Evolutionary conservation across 2,329 filamentous ascomycete genomes (phyloP).

Genomic region (Trematosphaeria pertusa): DNA sequence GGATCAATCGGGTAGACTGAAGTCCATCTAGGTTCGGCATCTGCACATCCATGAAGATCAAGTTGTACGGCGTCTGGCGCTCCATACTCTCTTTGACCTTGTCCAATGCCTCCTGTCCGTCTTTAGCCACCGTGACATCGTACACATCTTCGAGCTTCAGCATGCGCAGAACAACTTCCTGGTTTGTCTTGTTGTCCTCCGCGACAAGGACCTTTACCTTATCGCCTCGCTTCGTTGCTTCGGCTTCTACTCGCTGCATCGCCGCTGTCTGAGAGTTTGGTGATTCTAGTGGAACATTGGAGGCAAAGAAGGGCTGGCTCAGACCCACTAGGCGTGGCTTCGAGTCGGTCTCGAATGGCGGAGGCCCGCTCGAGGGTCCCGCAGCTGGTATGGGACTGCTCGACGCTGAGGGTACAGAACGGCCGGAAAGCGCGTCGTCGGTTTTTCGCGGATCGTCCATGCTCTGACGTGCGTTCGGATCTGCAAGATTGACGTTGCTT

Average conservation of each 20-base stretch:
- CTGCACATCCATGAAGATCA: conserved; percentile 95
- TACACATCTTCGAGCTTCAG: conserved; percentile 80
- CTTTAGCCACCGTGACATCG: conserved; percentile 84
- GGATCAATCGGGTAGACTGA: conserved; percentile 83
- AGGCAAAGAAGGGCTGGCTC: conserved; percentile 80
- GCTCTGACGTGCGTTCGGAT: conserved; percentile 32
- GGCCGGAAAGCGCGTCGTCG: conserved; percentile 41
- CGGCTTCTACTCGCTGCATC: conserved; percentile 69
- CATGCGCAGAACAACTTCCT: conserved; percentile 64
- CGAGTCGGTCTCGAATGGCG: conserved; percentile 64
- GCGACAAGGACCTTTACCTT: conserved; percentile 85
- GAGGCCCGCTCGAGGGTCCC: conserved; percentile 30
- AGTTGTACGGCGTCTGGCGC: conserved; percentile 73
- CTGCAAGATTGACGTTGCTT: conserved; percentile 35
- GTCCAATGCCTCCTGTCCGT: conserved; percentile 81
- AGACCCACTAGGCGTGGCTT: conserved; percentile 83
- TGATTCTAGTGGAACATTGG: conserved; percentile 54
- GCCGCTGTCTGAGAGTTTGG: conserved; percentile 69
- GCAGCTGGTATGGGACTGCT: conserved; percentile 30
- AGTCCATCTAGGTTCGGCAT: conserved; percentile 95
- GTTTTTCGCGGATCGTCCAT: conserved; percentile 31
- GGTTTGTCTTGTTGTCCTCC: conserved; percentile 70
- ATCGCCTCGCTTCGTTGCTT: conserved; percentile 60
- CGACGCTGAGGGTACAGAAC: conserved; percentile 41
- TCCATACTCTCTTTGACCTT: conserved; percentile 84